These are phyloP conservation scores for Thermochaetoides dissita DNA, from an alignment of 2,329 filamentous ascomycete species.

Conservation along the genomic window DNA sequence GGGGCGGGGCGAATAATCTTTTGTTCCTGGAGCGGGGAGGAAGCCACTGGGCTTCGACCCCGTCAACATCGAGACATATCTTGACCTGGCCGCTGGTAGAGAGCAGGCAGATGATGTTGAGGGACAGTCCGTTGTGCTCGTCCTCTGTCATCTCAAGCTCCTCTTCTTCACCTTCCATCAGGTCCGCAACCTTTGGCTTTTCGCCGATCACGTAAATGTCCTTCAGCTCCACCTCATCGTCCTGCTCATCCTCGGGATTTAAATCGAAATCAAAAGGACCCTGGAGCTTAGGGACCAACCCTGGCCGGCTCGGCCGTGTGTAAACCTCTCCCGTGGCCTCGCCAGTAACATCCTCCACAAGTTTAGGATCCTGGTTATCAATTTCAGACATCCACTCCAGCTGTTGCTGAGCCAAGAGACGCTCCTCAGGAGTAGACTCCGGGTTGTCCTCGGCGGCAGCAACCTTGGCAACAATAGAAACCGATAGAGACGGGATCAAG, in stretches of 20 bases:
- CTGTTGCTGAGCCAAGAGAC: constrained; percentile 48
- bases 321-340: constrained; percentile 43
- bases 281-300: constrained; percentile 44
- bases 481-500: constrained; percentile 67
- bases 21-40: constrained; percentile 41
- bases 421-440: constrained; percentile 35
- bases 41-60: constrained; percentile 53
- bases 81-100: constrained; percentile 47
- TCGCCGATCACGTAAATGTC: constrained; percentile 51
- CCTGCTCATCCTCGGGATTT: constrained; percentile 35
- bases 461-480: constrained; percentile 65
- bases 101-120: constrained; percentile 45
- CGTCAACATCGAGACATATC: constrained; percentile 47
- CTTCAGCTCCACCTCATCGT: constrained; percentile 43
- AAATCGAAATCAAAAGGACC: constrained; percentile 47
- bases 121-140: constrained; percentile 41
- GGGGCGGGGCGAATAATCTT: constrained; percentile 25
- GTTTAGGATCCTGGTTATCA: constrained; percentile 45
- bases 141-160: constrained; percentile 36
- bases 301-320: constrained; percentile 41
- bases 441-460: constrained; percentile 48
- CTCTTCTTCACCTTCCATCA: constrained; percentile 53
- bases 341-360: constrained; percentile 35
- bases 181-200: constrained; percentile 43
- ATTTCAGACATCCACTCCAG: constrained; percentile 54